A percentile compares a stretch with the other conserved stretches of the same genome.
phyloP scores from a whole-genome alignment of 345 rosid species.

The Eucalyptus pauciflora region DNA sequence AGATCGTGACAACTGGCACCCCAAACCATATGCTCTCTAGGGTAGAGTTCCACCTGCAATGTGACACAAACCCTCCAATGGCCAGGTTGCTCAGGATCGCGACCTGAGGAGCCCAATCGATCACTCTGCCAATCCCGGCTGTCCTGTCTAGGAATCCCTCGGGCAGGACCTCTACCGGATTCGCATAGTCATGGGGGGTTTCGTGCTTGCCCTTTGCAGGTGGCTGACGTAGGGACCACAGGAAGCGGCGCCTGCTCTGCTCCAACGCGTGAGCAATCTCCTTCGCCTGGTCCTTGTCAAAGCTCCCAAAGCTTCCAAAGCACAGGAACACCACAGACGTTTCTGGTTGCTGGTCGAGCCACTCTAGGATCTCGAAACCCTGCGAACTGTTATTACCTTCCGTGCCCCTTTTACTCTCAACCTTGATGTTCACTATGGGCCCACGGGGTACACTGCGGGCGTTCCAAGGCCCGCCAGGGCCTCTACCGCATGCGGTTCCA shows the following conservation, averaged over 20 bases:
- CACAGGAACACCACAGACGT: slow-evolving; percentile 49
- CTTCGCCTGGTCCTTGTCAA: slow-evolving; percentile 13
- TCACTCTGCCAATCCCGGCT: slow-evolving; percentile 11
- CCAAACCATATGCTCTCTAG: slow-evolving; percentile 44
- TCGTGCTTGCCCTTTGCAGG: too few relatives aligned
- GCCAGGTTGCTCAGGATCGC: neutral
- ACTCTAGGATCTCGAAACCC: slow-evolving; percentile 7
- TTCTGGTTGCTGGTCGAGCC: slow-evolving; percentile 48
- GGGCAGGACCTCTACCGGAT: slow-evolving; percentile 14
- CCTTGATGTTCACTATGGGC: slow-evolving; percentile 28
- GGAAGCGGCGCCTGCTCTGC: too few relatives aligned
- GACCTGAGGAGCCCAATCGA: slow-evolving; percentile 43
- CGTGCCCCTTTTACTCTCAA: neutral
- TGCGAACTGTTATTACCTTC: too few relatives aligned
- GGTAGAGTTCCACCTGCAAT: slow-evolving; percentile 55
- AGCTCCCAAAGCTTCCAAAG: slow-evolving; percentile 54
- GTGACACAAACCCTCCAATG: slow-evolving; percentile 47
- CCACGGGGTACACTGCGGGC: slow-evolving; percentile 17
- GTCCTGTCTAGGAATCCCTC: slow-evolving; percentile 27
- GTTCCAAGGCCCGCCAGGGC: too few relatives aligned
- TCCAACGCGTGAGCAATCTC: too few relatives aligned
- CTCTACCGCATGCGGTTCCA: neutral
- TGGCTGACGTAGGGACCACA: too few relatives aligned
- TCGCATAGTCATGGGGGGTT: neutral
- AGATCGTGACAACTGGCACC: slow-evolving; percentile 9